A percentile compares a stretch with the other conserved stretches of the same genome.
phyloP scores from a whole-genome alignment of 768 basidiomycete species.

The Lentinus brumalis region DNA sequence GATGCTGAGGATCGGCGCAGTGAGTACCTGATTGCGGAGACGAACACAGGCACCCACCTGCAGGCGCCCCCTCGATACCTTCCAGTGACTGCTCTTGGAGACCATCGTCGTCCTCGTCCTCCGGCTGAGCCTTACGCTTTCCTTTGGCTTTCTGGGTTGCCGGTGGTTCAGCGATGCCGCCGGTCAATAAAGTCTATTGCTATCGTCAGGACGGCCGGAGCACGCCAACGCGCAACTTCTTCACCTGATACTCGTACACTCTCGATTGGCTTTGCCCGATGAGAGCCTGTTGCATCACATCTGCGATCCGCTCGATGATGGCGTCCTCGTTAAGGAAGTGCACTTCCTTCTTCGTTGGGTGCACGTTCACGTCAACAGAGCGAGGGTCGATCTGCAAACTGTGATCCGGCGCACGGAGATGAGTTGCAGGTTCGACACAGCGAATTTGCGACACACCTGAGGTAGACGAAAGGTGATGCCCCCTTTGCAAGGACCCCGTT shows the following conservation, averaged over 20 bases:
- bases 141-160: constrained; percentile 37
- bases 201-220: background rate
- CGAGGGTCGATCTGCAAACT: constrained; percentile 85
- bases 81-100: background rate
- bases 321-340: constrained; percentile 91
- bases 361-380: constrained; percentile 95
- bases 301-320: constrained; percentile 77
- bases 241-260: constrained; percentile 70
- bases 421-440: background rate
- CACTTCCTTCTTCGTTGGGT: constrained; percentile 96
- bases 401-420: background rate
- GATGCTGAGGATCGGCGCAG: background rate
- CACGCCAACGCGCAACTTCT: background rate
- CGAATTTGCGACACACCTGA: constrained; percentile 59
- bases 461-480: constrained; percentile 86
- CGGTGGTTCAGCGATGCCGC: constrained; percentile 41
- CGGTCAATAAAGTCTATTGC: constrained; percentile 60
- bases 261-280: constrained; percentile 61
- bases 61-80: background rate
- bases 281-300: constrained; percentile 68
- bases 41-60: background rate
- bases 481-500: constrained; percentile 87
- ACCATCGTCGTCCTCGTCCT: constrained; percentile 30
- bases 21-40: background rate
- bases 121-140: constrained; percentile 32